Conservation (phyloP, 129 eudicot species). For the Ambrosia trifida region DNA sequence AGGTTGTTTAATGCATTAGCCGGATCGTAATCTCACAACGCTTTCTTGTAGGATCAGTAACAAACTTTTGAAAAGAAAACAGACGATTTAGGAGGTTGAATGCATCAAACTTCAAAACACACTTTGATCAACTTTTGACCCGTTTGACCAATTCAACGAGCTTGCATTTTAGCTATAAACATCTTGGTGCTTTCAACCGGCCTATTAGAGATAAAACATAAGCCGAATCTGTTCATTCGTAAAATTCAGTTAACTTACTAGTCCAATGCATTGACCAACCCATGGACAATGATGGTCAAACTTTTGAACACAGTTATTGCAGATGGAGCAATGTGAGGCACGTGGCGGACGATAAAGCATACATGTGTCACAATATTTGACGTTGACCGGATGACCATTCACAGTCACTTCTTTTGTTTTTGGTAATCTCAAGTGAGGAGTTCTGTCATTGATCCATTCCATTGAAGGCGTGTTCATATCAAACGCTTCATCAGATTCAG, state of each 20-base stretch:
- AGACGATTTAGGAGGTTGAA: neutral
- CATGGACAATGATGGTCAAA: constrained; percentile 99
- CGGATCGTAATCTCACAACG: too few species aligned
- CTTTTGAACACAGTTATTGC: constrained; percentile 96
- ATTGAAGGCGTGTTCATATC: constrained; percentile 73
- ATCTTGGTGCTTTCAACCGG: neutral
- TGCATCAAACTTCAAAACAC: neutral
- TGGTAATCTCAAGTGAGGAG: constrained; percentile 72
- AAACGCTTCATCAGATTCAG: constrained; percentile 65
- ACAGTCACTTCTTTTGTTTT: constrained; percentile 70
- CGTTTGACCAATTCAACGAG: neutral
- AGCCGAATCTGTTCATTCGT: neutral
- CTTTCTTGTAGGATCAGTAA: too few species aligned
- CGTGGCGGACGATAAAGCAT: constrained; percentile 96
- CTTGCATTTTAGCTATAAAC: neutral
- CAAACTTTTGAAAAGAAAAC: neutral
- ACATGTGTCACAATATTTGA: constrained; percentile 93
- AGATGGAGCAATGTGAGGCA: constrained; percentile 95
- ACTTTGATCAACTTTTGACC: constrained; percentile 2
- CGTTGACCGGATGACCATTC: constrained; percentile 75
- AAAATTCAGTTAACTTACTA: constrained; percentile 52
- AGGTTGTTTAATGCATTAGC: too few species aligned
- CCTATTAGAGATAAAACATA: neutral
- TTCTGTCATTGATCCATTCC: constrained; percentile 83
- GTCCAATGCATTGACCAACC: constrained; percentile 99